Conservation (phyloP, 371 early-diverging fungal species). For the Circinella minor region DNA sequence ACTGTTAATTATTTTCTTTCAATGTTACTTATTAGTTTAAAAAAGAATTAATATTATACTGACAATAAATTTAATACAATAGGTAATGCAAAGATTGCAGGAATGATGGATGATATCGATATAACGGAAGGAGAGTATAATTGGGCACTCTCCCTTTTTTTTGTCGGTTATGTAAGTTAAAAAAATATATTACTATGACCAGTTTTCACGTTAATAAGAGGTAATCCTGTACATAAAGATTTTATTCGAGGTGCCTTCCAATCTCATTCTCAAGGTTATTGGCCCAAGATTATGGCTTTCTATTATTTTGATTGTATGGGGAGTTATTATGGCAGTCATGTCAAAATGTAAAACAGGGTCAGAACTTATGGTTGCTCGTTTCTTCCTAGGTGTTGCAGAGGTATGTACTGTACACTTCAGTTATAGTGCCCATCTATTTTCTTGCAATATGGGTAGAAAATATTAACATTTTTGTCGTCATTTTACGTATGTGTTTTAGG, state of each 20-base stretch:
- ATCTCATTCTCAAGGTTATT: conserved; percentile 66
- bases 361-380: conserved; percentile 61
- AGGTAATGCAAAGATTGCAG: conserved; percentile 60
- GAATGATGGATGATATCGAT: conserved; percentile 43
- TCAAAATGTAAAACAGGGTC: conserved; percentile 43
- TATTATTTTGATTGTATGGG: conserved; percentile 56
- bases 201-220: too few relatives aligned
- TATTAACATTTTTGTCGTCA: too few relatives aligned
- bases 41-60: too few relatives aligned
- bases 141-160: conserved; percentile 65
- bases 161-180: conserved; percentile 60
- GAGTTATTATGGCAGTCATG: conserved; percentile 48
- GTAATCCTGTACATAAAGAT: conserved; percentile 24
- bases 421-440: too few relatives aligned
- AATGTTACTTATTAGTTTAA: too few relatives aligned
- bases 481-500: too few relatives aligned
- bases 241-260: conserved; percentile 75
- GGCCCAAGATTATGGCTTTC: conserved; percentile 76
- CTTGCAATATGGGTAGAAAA: too few relatives aligned
- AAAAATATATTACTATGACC: too few relatives aligned
- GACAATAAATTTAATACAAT: too few relatives aligned
- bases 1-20: conserved; percentile 26
- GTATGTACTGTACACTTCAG: background rate
- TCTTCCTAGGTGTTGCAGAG: conserved; percentile 76
- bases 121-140: conserved; percentile 55